Conservation (phyloP, 1,284 basidiomycete species). For the Xanthoconium separans region DNA sequence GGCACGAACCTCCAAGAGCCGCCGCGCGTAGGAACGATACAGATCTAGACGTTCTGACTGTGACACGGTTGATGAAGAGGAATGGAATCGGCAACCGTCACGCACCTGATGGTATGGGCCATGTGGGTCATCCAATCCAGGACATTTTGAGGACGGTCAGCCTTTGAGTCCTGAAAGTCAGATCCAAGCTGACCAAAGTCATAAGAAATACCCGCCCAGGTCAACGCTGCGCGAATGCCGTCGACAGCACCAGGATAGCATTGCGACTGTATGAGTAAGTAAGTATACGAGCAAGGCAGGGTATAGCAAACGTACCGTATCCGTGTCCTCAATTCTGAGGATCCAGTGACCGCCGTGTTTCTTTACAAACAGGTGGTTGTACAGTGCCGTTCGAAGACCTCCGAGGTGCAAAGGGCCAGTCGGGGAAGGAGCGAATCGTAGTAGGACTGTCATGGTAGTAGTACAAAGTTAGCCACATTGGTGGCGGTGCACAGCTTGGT, state of each 20-base stretch:
- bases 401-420: constrained; percentile 95
- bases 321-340: constrained; percentile 94
- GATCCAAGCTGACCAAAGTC: constrained; percentile 70
- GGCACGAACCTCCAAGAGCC: constrained; percentile 66
- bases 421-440: constrained; percentile 96
- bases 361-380: constrained; percentile 87
- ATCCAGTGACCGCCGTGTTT: constrained; percentile 87
- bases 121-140: constrained; percentile 70
- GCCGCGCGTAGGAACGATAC: constrained; percentile 74
- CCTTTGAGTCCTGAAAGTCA: not conserved
- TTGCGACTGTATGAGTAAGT: constrained; percentile 59
- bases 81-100: not conserved
- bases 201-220: constrained; percentile 93
- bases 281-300: not conserved
- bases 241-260: constrained; percentile 84
- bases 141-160: constrained; percentile 48
- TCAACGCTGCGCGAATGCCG: constrained; percentile 71
- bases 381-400: constrained; percentile 93
- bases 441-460: constrained; percentile 40
- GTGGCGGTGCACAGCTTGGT: not conserved
- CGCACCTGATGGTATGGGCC: constrained; percentile 82
- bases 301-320: constrained; percentile 36
- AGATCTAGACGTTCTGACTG: constrained; percentile 89
- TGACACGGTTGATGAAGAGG: not conserved
- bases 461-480: no score